Conservation (phyloP, 495 filamentous ascomycete genomes). For the Melanomma pulvis-pyrius region DNA sequence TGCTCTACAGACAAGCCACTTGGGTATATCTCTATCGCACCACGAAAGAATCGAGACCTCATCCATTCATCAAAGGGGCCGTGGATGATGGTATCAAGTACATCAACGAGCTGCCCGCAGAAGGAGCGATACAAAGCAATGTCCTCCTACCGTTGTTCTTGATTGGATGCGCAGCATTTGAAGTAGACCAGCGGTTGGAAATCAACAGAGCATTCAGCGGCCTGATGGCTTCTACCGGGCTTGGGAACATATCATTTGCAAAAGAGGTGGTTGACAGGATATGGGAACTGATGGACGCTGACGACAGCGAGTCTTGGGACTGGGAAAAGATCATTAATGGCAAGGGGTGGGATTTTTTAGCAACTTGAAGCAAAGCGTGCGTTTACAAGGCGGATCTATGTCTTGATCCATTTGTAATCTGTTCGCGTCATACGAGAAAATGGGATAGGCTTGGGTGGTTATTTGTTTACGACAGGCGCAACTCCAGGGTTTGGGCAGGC, state of each 20-base stretch:
- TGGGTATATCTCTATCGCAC: constrained; percentile 91
- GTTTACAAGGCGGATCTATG: background rate
- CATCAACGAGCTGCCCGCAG: constrained; percentile 63
- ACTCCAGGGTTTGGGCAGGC: background rate
- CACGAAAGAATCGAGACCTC: constrained; percentile 71
- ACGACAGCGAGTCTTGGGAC: constrained; percentile 79
- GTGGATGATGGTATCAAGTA: constrained; percentile 77
- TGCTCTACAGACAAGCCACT: constrained; percentile 86
- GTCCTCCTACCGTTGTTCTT: constrained; percentile 88
- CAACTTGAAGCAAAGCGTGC: constrained; percentile 55
- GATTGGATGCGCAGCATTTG: constrained; percentile 83
- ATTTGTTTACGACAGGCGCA: background rate
- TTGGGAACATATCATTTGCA: constrained; percentile 79
- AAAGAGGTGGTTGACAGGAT: constrained; percentile 74
- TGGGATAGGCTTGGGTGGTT: background rate
- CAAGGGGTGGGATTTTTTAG: constrained; percentile 82
- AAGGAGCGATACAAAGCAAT: constrained; percentile 70
- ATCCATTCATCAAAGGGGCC: constrained; percentile 68
- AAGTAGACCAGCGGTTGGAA: constrained; percentile 66
- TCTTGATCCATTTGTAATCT: background rate
- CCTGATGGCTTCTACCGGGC: constrained; percentile 74
- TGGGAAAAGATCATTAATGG: constrained; percentile 80
- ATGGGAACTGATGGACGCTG: constrained; percentile 80
- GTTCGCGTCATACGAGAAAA: constrained; percentile 1
- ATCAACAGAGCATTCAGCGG: constrained; percentile 69